phyloP scores from a whole-genome alignment of 306 rosid genomes.

The Urtica urens region DNA sequence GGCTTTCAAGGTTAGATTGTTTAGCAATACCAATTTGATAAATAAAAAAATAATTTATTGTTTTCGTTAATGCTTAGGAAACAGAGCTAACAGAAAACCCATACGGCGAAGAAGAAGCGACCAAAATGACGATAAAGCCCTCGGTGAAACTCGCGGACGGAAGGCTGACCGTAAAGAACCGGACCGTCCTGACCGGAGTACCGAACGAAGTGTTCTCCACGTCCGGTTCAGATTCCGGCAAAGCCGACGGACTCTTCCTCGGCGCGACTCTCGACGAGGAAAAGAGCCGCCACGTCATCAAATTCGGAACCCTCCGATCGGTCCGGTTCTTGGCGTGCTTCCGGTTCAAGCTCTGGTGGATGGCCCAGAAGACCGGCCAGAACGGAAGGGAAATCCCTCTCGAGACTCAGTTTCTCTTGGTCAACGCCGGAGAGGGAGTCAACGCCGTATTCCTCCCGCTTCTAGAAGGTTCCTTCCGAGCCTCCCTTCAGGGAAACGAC shows the following conservation, averaged over 20 bases:
- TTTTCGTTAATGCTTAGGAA: constrained; percentile 22
- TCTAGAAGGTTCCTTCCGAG: constrained; percentile 63
- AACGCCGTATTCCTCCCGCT: constrained; percentile 77
- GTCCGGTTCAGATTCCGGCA: constrained; percentile 42
- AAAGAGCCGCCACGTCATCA: constrained; percentile 54
- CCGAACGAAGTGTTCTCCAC: constrained; percentile 58
- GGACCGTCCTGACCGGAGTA: constrained; percentile 59
- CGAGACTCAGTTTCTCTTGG: constrained; percentile 73
- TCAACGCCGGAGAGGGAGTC: constrained; percentile 52
- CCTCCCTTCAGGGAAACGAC: constrained; percentile 57
- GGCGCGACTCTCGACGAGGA: constrained; percentile 41
- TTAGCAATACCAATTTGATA: not conserved
- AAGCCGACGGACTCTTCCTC: constrained; percentile 55
- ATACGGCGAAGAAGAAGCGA: constrained; percentile 6
- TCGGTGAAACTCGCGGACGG: constrained; percentile 46
- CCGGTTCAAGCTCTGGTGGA: constrained; percentile 95
- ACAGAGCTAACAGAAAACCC: not conserved
- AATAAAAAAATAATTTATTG: not conserved
- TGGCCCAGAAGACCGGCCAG: constrained; percentile 89
- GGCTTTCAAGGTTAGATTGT: constrained; percentile 40
- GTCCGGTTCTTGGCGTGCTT: constrained; percentile 74
- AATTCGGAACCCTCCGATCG: constrained; percentile 39
- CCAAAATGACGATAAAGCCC: constrained; percentile 66
- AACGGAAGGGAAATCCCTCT: constrained; percentile 59
- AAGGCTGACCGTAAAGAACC: constrained; percentile 48